Base-by-base conservation (phyloP, 257 asterid genomes). In the Salvia miltiorrhiza region DNA sequence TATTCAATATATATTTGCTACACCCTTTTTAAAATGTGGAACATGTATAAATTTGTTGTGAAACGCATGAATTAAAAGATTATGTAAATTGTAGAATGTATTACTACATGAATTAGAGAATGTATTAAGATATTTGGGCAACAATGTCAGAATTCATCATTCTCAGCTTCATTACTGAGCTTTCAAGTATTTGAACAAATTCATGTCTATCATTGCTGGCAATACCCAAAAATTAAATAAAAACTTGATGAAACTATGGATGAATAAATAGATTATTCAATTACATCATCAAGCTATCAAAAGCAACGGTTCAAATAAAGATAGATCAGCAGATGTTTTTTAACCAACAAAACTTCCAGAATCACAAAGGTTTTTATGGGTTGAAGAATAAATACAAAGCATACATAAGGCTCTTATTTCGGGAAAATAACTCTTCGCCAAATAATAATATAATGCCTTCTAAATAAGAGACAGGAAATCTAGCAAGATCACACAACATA, bases 371-470 rank as follows among this genome's bases (percentile, higher is more conserved):
- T 30, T 4, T 71, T 58, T 53, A 70, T n/a, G n/a, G 47, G 43
- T 71, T 6, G 17, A 58, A 14, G 53, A 68, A 68, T 69, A 78
- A 81, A 65, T 55, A 81, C 81, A 75, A 56, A 54, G 58, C 72
- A 48, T 23, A 24, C 76, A 56, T n/a, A 49, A 20, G 56, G 76
- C 75, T 48, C 77, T 78, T 78, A 81, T 72, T 81, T 61, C 21
- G 33, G 72, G 26, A 33, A 71, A 70, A 71, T 23, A 63, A 17
- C 32, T 7, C 47, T 47, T 41, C 52, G 11, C 71, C 73, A 54
- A 80, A 58, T 52, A 77, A 59, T 62, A 77, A 72, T 45, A 56
- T 47, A 53, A 67, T 17, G 58, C 73, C 59, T 54, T 61, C 45
- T 40, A 68, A 49, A 67, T 39, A 58, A 65, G 49, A 59, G 3